A percentile compares a stretch with the other conserved stretches of the same genome.
Evolutionary conservation across 257 asterid species (phyloP).

Genomic region (Nicotiana tabacum): DNA sequence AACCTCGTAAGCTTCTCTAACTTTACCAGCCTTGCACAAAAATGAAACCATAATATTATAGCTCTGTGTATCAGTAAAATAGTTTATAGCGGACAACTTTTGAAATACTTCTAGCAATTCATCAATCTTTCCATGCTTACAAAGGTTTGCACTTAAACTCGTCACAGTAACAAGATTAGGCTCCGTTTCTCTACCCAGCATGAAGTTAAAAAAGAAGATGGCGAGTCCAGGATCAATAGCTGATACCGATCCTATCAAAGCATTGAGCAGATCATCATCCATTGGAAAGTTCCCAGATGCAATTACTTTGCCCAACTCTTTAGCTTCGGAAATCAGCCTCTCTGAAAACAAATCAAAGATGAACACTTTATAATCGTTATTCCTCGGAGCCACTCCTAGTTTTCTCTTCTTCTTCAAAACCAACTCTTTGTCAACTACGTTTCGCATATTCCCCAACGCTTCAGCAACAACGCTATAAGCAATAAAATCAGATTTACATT

Average conservation of each 20-base stretch:
- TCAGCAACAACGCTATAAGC: conserved; percentile 87
- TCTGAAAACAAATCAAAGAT: conserved; percentile 58
- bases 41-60: conserved; percentile 64
- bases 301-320: conserved; percentile 66
- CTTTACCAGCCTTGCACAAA: conserved; percentile 64
- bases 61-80: conserved; percentile 44
- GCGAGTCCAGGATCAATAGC: conserved; percentile 48
- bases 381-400: conserved; percentile 85
- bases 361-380: conserved; percentile 46
- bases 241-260: conserved; percentile 70
- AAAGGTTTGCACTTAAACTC: conserved; percentile 60
- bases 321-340: conserved; percentile 56
- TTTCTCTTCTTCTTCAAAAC: conserved; percentile 82
- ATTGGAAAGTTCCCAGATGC: conserved; percentile 70
- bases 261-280: conserved; percentile 70
- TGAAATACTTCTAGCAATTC: conserved; percentile 56
- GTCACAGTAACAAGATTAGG: conserved; percentile 59
- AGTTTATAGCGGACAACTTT: conserved; percentile 43
- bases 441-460: conserved; percentile 44
- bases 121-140: conserved; percentile 48
- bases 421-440: conserved; percentile 43
- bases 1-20: conserved; percentile 60
- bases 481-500: conserved; percentile 85
- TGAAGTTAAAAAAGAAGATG: conserved; percentile 57
- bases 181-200: conserved; percentile 46